These are phyloP conservation scores for Aspergillus clavatus DNA, from an alignment of 2,329 filamentous ascomycete genomes.

Conservation along the genomic window DNA sequence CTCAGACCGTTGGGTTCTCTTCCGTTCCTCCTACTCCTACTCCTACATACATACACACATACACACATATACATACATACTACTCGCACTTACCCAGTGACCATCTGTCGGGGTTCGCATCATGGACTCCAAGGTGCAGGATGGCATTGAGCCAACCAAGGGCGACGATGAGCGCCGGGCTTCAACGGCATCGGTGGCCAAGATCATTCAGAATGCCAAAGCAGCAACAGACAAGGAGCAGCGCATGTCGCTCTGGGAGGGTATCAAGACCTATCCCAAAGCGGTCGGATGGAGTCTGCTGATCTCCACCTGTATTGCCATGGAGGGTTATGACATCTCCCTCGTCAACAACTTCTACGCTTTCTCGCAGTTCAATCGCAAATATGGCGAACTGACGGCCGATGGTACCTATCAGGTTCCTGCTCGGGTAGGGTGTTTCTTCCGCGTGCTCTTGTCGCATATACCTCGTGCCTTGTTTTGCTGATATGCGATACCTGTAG, in stretches of 20 bases:
- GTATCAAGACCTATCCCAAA: conserved; percentile 78
- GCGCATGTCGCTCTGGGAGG: conserved; percentile 68
- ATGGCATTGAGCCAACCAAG: conserved; percentile 24
- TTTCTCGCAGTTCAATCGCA: conserved; percentile 38
- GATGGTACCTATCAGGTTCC: conserved; percentile 38
- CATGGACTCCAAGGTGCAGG: conserved; percentile 30
- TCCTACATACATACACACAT: too few relatives aligned
- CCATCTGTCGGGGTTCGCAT: too few relatives aligned
- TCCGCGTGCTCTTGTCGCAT: too few relatives aligned
- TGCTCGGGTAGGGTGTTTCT: conserved; percentile 29
- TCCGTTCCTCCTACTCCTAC: too few relatives aligned
- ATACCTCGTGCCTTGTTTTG: neutral
- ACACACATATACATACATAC: too few relatives aligned
- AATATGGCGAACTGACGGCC: conserved; percentile 34
- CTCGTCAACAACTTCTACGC: conserved; percentile 75
- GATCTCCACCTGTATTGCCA: conserved; percentile 85
- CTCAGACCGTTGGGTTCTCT: neutral
- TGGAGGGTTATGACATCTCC: conserved; percentile 85
- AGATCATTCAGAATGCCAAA: conserved; percentile 39
- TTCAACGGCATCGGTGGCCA: conserved; percentile 25
- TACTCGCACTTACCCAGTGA: too few relatives aligned
- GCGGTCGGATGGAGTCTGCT: conserved; percentile 77
- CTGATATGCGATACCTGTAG: conserved; percentile 22
- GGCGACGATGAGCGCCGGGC: conserved; percentile 9
- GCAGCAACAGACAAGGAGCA: conserved; percentile 48